These are phyloP conservation scores for Ananas comosus DNA, from an alignment of 176 grass and related monocot species.

Conservation along the genomic window DNA sequence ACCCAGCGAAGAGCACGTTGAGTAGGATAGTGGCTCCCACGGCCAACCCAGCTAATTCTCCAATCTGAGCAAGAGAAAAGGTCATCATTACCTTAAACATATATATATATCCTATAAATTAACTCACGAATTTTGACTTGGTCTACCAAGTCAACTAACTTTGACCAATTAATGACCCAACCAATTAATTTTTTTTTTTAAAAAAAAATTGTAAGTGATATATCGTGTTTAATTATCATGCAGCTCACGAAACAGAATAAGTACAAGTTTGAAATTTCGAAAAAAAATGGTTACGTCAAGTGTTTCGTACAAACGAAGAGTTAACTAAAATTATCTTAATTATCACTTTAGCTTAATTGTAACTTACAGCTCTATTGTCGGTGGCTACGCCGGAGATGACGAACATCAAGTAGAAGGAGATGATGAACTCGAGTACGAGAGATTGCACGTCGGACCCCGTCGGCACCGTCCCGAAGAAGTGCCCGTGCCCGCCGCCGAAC, in stretches of 20 bases:
- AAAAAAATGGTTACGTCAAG: background rate
- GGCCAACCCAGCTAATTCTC: conserved; percentile 59
- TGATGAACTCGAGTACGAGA: conserved; percentile 71
- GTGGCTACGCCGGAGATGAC: conserved; percentile 82
- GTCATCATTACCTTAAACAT: background rate
- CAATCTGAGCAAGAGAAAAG: conserved; percentile 32
- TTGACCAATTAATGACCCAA: too few relatives aligned
- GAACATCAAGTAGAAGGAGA: conserved; percentile 88
- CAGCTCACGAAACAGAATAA: background rate
- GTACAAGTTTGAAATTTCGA: background rate
- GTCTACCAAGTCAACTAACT: too few relatives aligned
- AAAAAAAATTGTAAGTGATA: too few relatives aligned
- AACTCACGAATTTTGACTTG: background rate
- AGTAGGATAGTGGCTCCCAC: conserved; percentile 68
- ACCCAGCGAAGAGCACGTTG: conserved; percentile 78
- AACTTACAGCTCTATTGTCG: conserved; percentile 65
- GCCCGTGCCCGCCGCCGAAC: conserved; percentile 53
- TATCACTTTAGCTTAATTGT: background rate
- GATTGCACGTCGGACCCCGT: conserved; percentile 58
- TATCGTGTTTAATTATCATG: too few relatives aligned
- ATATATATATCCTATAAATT: background rate
- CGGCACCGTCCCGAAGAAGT: conserved; percentile 55
- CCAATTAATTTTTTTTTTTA: too few relatives aligned
- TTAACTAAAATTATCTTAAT: background rate
- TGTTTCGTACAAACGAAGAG: background rate